Percentiles rank a stretch among this genome's conserved stretches.
phyloP scores from a whole-genome alignment of 2,329 filamentous ascomycete genomes.

The Thielaviopsis euricoi region DNA sequence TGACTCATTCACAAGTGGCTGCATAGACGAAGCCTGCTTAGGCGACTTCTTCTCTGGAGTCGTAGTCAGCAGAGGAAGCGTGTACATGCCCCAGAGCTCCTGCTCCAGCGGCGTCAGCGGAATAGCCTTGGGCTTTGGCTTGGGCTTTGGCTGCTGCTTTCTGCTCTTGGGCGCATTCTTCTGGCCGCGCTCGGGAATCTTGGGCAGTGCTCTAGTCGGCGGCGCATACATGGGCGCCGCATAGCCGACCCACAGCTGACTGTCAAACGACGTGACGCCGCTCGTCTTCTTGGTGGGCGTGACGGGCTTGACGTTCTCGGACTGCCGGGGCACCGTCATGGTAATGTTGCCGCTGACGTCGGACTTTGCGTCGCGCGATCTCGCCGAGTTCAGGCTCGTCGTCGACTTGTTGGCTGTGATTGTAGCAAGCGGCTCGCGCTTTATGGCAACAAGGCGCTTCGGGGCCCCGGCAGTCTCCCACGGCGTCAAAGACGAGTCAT shows the following conservation, averaged over 20 bases:
- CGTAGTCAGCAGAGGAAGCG: neutral
- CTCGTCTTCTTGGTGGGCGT: neutral
- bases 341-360: neutral
- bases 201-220: neutral
- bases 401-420: neutral
- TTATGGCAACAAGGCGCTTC: neutral
- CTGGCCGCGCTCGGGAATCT: neutral
- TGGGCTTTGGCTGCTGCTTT: neutral
- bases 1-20: neutral
- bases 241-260: conserved; percentile 1
- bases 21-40: neutral
- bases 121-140: neutral
- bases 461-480: conserved; percentile 1
- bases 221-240: conserved; percentile 3
- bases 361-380: neutral
- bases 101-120: conserved; percentile 3
- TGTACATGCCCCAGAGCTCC: conserved; percentile 6
- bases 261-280: neutral
- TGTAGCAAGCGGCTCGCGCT: neutral
- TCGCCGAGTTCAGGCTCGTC: neutral
- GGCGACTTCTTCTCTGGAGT: neutral
- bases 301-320: neutral
- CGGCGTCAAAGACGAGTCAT: neutral
- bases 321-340: neutral
- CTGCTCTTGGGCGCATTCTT: neutral